Evolutionary conservation across 169 alveolate species (phyloP), one percentile per base, ranked within the genome.

Genomic region (Eimeria falciformis): DNA sequence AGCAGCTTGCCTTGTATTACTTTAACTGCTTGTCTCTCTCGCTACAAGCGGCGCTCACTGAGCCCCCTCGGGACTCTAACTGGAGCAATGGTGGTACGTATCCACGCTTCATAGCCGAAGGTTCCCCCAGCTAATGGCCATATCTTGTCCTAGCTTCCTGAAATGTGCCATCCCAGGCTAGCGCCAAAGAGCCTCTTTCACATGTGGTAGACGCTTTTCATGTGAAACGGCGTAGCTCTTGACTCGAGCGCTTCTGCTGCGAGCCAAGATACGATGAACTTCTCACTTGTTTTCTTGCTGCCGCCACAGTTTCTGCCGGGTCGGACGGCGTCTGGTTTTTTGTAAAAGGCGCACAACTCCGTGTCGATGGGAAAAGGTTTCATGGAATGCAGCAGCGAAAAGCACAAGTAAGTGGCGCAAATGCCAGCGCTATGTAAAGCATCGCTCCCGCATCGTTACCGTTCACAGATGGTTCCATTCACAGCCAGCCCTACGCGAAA

Each of bases 241-340:
- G 40, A 2, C 40, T 33, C 40, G 40, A 33, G 40, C 40, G 40
- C 40, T 33, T 33, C 40, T 33, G 40, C 40, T 33, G 40, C 40
- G 40, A 33, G 40, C 40, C 40, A 33, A 33, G 40, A 33, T 33
- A 33, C 40, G 40, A 33, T 33, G 2, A 33, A 33, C 40, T 33
- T 33, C 40, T 0, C 3, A 53, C 65, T 53, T 17, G 25, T 14
- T 27, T 50, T 23, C 47, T 21, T 78, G 88, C 69, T 45, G 88
- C 69, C 37, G 69, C 21, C 33, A 50, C 88, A 78, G 88, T 65
- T 27, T 78, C 88, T 23, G 50, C 88, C 9, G 88, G 71, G 55
- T 14, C 18, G 88, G 53, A 68, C 21, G 88, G 50, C 33, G 69
- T 40, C 66, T 50, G 88, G 9, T 45, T 78, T 17, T 25, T 47